Conservation (phyloP, 2,329 filamentous ascomycete species). For the Phyllosticta citribraziliensis region DNA sequence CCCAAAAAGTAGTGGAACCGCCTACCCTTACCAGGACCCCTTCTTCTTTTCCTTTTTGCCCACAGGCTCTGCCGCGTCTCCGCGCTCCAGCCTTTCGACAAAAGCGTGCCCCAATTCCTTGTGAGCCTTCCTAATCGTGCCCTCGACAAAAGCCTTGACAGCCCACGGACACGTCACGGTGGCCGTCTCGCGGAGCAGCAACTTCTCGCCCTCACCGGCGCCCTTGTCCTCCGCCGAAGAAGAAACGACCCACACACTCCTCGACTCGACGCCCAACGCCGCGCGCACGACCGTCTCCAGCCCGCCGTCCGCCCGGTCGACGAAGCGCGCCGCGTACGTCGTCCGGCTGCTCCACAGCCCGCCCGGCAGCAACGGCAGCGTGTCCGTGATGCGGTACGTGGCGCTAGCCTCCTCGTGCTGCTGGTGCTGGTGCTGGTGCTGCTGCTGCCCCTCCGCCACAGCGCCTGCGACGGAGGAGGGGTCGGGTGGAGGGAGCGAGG, state of each 20-base stretch:
- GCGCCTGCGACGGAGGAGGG: too few relatives aligned
- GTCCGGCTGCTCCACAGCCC: background rate
- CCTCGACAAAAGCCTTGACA: constrained; percentile 3
- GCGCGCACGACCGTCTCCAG: background rate
- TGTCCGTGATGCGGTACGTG: constrained; percentile 1
- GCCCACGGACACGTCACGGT: background rate
- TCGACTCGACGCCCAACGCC: constrained; percentile 1
- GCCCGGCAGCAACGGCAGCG: background rate
- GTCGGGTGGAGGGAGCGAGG: background rate
- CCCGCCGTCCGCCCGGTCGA: background rate
- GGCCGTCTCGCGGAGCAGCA: background rate
- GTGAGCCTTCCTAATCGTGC: constrained; percentile 5
- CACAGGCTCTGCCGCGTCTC: background rate
- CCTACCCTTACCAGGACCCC: too few relatives aligned
- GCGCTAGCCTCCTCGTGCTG: background rate
- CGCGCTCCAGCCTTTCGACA: constrained; percentile 1
- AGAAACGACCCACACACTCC: background rate
- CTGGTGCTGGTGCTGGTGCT: too few relatives aligned
- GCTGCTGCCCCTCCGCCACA: too few relatives aligned
- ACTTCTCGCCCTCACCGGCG: background rate
- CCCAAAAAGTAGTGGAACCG: too few relatives aligned
- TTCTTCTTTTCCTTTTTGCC: too few relatives aligned
- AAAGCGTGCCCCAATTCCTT: background rate
- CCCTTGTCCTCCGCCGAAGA: background rate
- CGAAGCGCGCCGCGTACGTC: background rate